Percentiles rank a stretch among this genome's conserved stretches.
These are phyloP conservation scores for Xenosphaeropsis pyriputrescens DNA, from an alignment of 2,329 filamentous ascomycete species.

Conservation along the genomic window DNA sequence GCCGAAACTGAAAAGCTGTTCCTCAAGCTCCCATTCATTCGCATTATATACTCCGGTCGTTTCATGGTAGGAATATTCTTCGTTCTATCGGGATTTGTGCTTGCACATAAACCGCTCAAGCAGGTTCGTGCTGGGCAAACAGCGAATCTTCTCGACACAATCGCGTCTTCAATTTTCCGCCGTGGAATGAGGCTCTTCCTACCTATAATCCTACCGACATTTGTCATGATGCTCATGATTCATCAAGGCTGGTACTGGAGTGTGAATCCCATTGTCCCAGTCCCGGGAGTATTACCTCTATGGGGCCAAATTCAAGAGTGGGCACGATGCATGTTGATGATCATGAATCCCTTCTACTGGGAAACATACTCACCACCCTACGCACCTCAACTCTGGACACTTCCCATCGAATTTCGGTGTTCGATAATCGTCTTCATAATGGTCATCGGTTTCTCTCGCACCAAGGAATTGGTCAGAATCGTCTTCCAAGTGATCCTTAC, in stretches of 20 bases:
- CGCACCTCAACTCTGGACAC: conserved; percentile 1
- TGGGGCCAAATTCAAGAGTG: no score
- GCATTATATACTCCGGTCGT: conserved; percentile 24
- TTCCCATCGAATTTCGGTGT: conserved; percentile 1
- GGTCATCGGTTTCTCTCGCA: neutral
- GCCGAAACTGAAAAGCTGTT: conserved; percentile 17
- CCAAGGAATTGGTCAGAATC: neutral
- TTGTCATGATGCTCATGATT: conserved; percentile 9
- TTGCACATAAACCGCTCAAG: conserved; percentile 24
- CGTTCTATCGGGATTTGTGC: conserved; percentile 28
- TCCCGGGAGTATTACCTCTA: no score
- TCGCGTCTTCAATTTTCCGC: conserved; percentile 27
- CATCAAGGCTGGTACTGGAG: neutral
- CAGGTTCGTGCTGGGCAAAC: conserved; percentile 19
- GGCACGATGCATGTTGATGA: neutral
- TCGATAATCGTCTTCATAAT: conserved; percentile 1
- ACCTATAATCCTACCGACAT: conserved; percentile 24
- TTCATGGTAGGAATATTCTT: conserved; percentile 31
- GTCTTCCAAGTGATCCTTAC: neutral
- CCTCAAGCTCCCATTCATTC: conserved; percentile 25
- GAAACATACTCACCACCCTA: neutral
- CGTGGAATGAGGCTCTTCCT: conserved; percentile 26
- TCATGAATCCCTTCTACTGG: conserved; percentile 1
- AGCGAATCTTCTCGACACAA: conserved; percentile 18
- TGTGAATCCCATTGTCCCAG: no score